Evolutionary conservation across 306 rosid species (phyloP), one percentile per base, ranked within the genome.

Genomic region (Astragalus glycyphyllos): DNA sequence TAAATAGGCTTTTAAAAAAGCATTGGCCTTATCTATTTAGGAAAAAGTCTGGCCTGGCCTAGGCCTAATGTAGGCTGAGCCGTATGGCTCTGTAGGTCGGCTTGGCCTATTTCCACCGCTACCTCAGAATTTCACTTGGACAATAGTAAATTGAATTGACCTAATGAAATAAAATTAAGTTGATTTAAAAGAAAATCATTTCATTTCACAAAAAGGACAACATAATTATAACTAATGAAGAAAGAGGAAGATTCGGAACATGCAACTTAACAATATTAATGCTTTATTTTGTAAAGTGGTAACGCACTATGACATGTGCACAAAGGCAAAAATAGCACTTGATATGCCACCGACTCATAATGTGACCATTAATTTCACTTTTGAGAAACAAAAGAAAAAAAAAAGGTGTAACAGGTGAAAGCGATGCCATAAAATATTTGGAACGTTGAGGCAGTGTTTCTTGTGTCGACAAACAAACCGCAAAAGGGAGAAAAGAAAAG

Each of bases 331-430:
- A 13, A 69, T 31, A 59, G 59, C 80, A 80, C 80, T 64, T 71
- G 61, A 80, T 7, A 15, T 74, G 65, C 67, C 79, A 77, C 87
- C 86, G 84, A 76, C 65, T 68, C 81, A 79, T 80, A 76, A 64
- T 72, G 78, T 31, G 26, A 32, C 14, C 55, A 8, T 11, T 68
- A 71, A 26, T 62, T 60, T 65, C 15, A 32, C 13, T 44, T 7
- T 34, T 44, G 31, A 13, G 14, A 15, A 23, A 12, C 15, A 6
- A 3, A 14, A 50, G 11, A 44, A 20, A n/a, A 5, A n/a, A n/a
- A 11, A 44, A 63, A 31, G 11, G 17, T 17, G 35, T 73, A 86
- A 81, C 85, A 83, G 76, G 85, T 50, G 23, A 71, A 57, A 56
- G 26, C 4, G 6, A 70, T 53, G 64, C 26, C 58, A 68, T 66